Percentiles rank a stretch among this genome's conserved stretches.
phyloP scores from a whole-genome alignment of 1,284 basidiomycete genomes.

The Vanrija humicola region DNA sequence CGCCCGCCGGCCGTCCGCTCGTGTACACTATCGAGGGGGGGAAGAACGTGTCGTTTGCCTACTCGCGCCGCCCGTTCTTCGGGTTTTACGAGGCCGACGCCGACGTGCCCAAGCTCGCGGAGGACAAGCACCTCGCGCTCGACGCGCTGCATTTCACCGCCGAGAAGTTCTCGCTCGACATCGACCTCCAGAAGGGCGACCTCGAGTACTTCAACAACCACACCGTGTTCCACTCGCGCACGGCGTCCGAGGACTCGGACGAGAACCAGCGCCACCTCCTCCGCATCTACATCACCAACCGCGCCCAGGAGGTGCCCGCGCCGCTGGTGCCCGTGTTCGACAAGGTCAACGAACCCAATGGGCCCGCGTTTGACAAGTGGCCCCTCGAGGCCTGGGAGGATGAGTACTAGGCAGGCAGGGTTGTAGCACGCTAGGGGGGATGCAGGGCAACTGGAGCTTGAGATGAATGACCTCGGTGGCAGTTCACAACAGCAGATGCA shows the following conservation, averaged over 20 bases:
- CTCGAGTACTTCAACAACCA: constrained; percentile 30
- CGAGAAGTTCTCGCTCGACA: constrained; percentile 23
- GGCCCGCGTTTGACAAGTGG: constrained; percentile 1
- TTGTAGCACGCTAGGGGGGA: no score
- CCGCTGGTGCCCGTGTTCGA: background rate
- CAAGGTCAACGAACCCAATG: background rate
- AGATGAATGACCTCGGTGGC: no score
- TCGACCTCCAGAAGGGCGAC: constrained; percentile 27
- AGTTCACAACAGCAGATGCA: no score
- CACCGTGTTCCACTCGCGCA: constrained; percentile 21
- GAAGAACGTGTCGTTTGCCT: constrained; percentile 18
- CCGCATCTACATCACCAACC: constrained; percentile 18
- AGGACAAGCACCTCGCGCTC: constrained; percentile 26
- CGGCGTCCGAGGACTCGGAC: constrained; percentile 18
- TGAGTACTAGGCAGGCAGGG: no score
- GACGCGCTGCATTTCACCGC: constrained; percentile 32
- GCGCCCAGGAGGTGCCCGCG: constrained; percentile 12
- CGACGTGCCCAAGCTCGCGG: constrained; percentile 19
- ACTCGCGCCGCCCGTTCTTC: constrained; percentile 29
- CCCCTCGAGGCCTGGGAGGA: constrained; percentile 19
- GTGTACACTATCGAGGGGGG: constrained; percentile 13
- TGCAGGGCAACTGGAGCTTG: no score
- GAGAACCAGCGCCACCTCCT: constrained; percentile 21
- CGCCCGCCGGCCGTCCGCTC: constrained; percentile 16
- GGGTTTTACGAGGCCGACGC: constrained; percentile 27